phyloP scores from a whole-genome alignment of 192 early-diverging fungal species.

The Globomyces pollinis-pini region DNA sequence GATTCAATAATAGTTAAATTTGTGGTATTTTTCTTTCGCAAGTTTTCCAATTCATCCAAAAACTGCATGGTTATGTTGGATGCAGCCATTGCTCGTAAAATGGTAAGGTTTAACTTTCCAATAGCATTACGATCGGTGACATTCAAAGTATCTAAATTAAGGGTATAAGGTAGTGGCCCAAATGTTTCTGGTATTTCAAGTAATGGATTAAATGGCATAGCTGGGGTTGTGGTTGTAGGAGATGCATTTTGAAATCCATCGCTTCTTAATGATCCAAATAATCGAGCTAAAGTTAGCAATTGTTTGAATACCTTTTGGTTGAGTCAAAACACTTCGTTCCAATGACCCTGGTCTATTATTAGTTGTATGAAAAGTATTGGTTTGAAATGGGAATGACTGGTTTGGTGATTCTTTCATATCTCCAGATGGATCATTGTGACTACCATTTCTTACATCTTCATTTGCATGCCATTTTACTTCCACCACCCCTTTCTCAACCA shows the following conservation, averaged over 20 bases:
- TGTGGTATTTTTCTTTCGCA: background rate
- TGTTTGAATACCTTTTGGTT: background rate
- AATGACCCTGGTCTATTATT: background rate
- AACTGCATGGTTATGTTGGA: background rate
- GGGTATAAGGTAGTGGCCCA: background rate
- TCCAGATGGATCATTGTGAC: background rate
- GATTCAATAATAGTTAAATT: background rate
- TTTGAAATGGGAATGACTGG: no score
- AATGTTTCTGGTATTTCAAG: background rate
- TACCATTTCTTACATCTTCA: background rate
- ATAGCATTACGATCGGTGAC: background rate
- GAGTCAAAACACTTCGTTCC: background rate
- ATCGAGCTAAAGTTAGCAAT: background rate
- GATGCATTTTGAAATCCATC: no score
- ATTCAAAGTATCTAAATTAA: background rate
- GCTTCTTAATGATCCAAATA: background rate
- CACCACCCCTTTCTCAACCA: slow-evolving; percentile 40
- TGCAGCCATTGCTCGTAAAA: background rate
- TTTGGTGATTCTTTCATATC: background rate
- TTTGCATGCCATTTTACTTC: slow-evolving; percentile 39
- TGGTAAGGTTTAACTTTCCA: slow-evolving; percentile 26
- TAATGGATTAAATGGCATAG: background rate
- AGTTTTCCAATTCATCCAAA: background rate
- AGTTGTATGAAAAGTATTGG: background rate
- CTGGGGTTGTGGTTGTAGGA: background rate